Evolutionary conservation across 2,329 filamentous ascomycete species (phyloP), one percentile per base, ranked within the genome.

Genomic region (Tolypocladium tropicale): DNA sequence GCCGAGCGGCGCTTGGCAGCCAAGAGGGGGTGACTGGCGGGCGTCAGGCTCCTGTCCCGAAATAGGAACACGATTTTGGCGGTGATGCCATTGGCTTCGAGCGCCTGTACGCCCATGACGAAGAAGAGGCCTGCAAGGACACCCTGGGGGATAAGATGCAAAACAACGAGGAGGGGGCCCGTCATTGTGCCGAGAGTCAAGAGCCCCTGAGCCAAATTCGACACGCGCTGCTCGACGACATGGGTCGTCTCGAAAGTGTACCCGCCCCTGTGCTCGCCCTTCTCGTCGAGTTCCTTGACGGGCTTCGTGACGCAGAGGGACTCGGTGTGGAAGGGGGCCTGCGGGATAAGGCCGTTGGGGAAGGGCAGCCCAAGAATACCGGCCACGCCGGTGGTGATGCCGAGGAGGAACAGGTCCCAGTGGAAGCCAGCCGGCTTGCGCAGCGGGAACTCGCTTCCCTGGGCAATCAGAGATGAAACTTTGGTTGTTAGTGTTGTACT

Each of bases 61-160:
- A 76, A 71, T 1, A 93, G 77, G 68, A 89, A 92, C 25, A 90
- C 68, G 10, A 92, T 68, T 70, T 92, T 92, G 58, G 78, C 73
- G 0, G 88, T 92, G 66, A 93, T 89, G 25, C 88, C 88, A 66
- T 93, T 93, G 28, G 74, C 85, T 65, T 85, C 80, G 34, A 93
- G 81, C 3, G 88, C 88, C 72, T 92, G 86, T 58, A 89, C 78
- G 46, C 88, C 89, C 89, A 93, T 92, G 67, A 90, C 81, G 72
- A 92, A 92, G 76, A 93, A 93, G 30, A 93, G 78, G 0, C 89
- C 89, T 0, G 88, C 89, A 55, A 93, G 79, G 1, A 92, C 88
- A 58, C 85, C 88, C 65, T 91, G 88, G 0, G 89, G 89, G 61
- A 93, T 89, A 11, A 90, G 79, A 64, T 90, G 85, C 11, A 93